Evolutionary conservation across 371 early-diverging fungal genomes (phyloP).

Genomic region (Saksenaea vasiformis): DNA sequence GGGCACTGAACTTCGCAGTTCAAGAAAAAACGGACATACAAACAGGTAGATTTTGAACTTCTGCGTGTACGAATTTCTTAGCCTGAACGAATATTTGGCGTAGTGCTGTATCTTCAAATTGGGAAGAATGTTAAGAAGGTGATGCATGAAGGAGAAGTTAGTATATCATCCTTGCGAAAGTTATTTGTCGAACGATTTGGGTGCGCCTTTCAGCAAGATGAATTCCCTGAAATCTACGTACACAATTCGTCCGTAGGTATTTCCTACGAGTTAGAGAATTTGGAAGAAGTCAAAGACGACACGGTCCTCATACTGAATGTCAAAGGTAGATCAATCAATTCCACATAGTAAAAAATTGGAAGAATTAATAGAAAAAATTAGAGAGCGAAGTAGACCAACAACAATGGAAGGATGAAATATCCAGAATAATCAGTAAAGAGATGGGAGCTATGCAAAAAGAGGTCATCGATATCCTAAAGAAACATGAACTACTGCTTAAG

Average conservation of each 20-base stretch:
- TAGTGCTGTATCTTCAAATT: slow-evolving; percentile 50
- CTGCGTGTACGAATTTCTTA: background rate
- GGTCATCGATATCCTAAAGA: background rate
- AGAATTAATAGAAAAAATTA: background rate
- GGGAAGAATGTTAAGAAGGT: slow-evolving; percentile 59
- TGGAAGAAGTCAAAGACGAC: slow-evolving; percentile 56
- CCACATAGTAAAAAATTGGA: background rate
- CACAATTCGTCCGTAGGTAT: slow-evolving; percentile 55
- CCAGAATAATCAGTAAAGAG: slow-evolving; percentile 24
- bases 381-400: slow-evolving; percentile 25
- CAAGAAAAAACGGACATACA: too few species aligned
- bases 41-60: too few species aligned
- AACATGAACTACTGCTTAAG: slow-evolving; percentile 7
- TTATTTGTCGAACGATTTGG: slow-evolving; percentile 61
- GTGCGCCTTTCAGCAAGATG: slow-evolving; percentile 53
- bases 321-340: slow-evolving; percentile 45
- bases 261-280: slow-evolving; percentile 66
- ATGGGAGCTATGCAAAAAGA: slow-evolving; percentile 27
- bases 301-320: slow-evolving; percentile 62
- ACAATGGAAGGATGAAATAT: slow-evolving; percentile 20
- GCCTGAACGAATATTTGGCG: background rate
- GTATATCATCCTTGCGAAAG: slow-evolving; percentile 54
- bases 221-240: slow-evolving; percentile 65
- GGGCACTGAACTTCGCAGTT: too few species aligned
- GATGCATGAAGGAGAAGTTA: slow-evolving; percentile 51